Conservation (phyloP, 257 asterid species). For the Nicotiana obtusifolia region DNA sequence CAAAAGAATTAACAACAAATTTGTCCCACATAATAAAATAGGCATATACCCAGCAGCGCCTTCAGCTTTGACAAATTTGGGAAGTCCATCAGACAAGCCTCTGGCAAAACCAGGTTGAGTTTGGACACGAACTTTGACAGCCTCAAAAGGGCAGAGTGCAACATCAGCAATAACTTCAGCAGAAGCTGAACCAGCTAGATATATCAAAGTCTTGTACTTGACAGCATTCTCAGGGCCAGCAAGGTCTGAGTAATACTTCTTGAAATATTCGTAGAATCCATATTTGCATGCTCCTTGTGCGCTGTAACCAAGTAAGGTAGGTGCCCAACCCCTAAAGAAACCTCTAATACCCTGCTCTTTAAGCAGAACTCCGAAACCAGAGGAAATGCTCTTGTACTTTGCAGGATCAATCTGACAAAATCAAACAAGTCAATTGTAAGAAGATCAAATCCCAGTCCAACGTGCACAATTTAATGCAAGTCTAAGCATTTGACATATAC, state of each 20-base stretch:
- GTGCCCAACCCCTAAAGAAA: slow-evolving; percentile 75
- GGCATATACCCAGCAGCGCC: slow-evolving; percentile 55
- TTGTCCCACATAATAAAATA: not conserved
- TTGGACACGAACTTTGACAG: slow-evolving; percentile 81
- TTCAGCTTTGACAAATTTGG: slow-evolving; percentile 58
- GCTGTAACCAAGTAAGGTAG: slow-evolving; percentile 77
- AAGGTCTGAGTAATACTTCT: slow-evolving; percentile 68
- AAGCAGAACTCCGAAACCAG: slow-evolving; percentile 54
- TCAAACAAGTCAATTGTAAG: not conserved
- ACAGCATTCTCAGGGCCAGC: slow-evolving; percentile 74
- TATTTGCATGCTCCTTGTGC: slow-evolving; percentile 80
- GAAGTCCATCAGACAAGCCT: slow-evolving; percentile 83
- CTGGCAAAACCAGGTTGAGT: slow-evolving; percentile 79
- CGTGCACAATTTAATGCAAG: too few species aligned
- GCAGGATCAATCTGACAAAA: slow-evolving; percentile 59
- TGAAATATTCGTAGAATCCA: slow-evolving; percentile 72
- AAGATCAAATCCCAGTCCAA: too few species aligned
- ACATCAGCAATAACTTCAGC: slow-evolving; percentile 75
- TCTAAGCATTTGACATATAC: too few species aligned
- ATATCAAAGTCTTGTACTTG: slow-evolving; percentile 76
- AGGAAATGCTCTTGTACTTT: slow-evolving; percentile 61
- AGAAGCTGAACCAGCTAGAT: slow-evolving; percentile 83
- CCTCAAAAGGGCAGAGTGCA: slow-evolving; percentile 87
- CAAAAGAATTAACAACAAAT: not conserved
- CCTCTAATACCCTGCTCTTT: slow-evolving; percentile 75